phyloP scores from a whole-genome alignment of 306 rosid genomes.

The Ceratonia siliqua region DNA sequence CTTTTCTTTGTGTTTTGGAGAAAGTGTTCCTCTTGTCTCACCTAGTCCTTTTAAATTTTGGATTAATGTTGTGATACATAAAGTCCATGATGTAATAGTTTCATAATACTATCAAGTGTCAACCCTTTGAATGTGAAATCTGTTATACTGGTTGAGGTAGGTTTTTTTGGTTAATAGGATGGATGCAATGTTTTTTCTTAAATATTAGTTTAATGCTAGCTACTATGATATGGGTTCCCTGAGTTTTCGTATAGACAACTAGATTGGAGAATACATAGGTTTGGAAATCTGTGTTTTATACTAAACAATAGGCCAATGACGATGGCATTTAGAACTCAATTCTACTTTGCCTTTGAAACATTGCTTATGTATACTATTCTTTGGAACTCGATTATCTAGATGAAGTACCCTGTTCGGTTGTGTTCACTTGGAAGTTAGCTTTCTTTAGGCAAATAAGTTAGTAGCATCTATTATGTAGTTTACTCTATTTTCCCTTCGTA shows the following conservation, averaged over 20 bases:
- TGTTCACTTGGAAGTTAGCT: not conserved
- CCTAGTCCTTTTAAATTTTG: too few species aligned
- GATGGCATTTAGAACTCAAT: not conserved
- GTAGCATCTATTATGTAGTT: not conserved
- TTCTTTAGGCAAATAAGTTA: not conserved
- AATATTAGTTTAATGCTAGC: not conserved
- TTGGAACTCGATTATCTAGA: not conserved
- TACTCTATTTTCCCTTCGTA: too few species aligned
- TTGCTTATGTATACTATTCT: too few species aligned
- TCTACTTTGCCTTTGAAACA: not conserved
- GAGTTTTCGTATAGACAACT: not conserved
- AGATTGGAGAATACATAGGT: not conserved
- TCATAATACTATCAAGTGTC: too few species aligned
- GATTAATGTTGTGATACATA: too few species aligned
- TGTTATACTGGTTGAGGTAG: not conserved
- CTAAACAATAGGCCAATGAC: not conserved
- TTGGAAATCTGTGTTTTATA: constrained; percentile 8
- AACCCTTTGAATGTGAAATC: too few species aligned
- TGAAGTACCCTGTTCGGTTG: too few species aligned
- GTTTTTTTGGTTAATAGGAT: not conserved
- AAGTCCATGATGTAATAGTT: too few species aligned
- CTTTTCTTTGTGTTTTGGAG: not conserved
- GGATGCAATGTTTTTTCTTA: not conserved
- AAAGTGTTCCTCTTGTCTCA: too few species aligned
- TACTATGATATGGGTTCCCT: not conserved